phyloP scores from a whole-genome alignment of 495 filamentous ascomycete genomes.

The Beverwykella pulmonaria region DNA sequence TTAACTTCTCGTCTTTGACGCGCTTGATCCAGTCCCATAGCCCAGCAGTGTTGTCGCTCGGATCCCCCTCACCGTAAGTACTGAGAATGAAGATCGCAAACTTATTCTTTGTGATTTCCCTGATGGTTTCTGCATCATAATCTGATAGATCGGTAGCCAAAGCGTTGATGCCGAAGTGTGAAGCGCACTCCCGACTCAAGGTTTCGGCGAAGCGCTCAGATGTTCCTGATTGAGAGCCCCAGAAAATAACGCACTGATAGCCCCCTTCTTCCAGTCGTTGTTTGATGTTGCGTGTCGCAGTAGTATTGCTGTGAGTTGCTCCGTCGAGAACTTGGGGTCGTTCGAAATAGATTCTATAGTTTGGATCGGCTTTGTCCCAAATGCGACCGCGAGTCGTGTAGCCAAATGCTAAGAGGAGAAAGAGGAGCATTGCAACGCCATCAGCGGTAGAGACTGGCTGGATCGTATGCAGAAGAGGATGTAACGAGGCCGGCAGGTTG shows the following conservation, averaged over 20 bases:
- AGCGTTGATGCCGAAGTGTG: conserved; percentile 50
- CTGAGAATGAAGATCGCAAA: conserved; percentile 56
- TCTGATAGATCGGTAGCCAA: conserved; percentile 56
- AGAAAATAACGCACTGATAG: conserved; percentile 54
- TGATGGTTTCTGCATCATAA: conserved; percentile 52
- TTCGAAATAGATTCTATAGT: conserved; percentile 43
- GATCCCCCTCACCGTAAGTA: conserved; percentile 61
- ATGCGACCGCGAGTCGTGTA: conserved; percentile 36
- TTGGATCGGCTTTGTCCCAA: conserved; percentile 45
- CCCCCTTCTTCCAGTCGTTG: conserved; percentile 41
- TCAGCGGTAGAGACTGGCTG: conserved; percentile 28
- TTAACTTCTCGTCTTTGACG: conserved; percentile 27
- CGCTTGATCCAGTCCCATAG: conserved; percentile 53
- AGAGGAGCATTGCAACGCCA: conserved; percentile 23
- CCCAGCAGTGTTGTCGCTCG: conserved; percentile 54
- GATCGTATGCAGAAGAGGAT: conserved; percentile 6
- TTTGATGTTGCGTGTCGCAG: conserved; percentile 40
- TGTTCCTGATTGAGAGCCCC: conserved; percentile 61
- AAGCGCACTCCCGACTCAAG: conserved; percentile 51
- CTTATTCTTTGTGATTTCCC: conserved; percentile 48
- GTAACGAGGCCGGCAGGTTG: conserved; percentile 4
- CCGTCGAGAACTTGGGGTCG: conserved; percentile 40
- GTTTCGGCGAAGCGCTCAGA: conserved; percentile 55
- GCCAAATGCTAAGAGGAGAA: conserved; percentile 24
- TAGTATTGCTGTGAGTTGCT: background rate